Evolutionary conservation across 2,329 filamentous ascomycete genomes (phyloP).

Genomic region (Knufia petricola): DNA sequence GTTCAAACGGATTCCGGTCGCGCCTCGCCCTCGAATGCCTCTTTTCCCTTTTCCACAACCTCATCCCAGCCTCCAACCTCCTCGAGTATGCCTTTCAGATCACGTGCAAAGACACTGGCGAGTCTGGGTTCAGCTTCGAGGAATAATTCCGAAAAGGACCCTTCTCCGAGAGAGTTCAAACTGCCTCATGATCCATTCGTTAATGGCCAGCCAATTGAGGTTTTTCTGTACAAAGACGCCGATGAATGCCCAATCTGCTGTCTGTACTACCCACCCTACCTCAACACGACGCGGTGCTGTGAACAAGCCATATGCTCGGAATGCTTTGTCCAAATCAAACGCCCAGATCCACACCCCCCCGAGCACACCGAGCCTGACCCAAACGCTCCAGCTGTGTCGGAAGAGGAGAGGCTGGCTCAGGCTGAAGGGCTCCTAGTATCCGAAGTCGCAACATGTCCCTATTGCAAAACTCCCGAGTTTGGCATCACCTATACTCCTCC

Average conservation of each 20-base stretch:
- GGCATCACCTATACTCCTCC: slow-evolving; percentile 91
- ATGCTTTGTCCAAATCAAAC: slow-evolving; percentile 97
- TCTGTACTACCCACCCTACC: slow-evolving; percentile 84
- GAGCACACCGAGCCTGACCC: slow-evolving; percentile 54
- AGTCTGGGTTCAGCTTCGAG: slow-evolving; percentile 69
- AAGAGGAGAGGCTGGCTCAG: slow-evolving; percentile 31
- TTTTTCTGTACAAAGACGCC: slow-evolving; percentile 85
- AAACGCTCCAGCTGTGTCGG: slow-evolving; percentile 28
- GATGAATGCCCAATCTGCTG: slow-evolving; percentile 94
- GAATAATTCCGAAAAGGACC: slow-evolving; percentile 61
- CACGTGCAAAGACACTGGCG: slow-evolving; percentile 79
- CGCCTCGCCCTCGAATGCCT: slow-evolving; percentile 51
- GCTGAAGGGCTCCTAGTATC: slow-evolving; percentile 63
- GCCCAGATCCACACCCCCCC: slow-evolving; percentile 79
- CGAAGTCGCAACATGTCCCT: slow-evolving; percentile 84
- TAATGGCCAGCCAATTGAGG: slow-evolving; percentile 89
- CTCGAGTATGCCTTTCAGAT: slow-evolving; percentile 51
- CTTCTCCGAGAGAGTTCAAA: slow-evolving; percentile 66
- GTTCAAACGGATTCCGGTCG: slow-evolving; percentile 63
- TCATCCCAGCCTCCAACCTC: slow-evolving; percentile 45
- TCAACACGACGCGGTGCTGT: slow-evolving; percentile 91
- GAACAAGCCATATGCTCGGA: slow-evolving; percentile 96
- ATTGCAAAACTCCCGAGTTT: slow-evolving; percentile 90
- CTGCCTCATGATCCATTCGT: slow-evolving; percentile 77
- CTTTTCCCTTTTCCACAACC: slow-evolving; percentile 50